Conservation (phyloP, 257 asterid species). For the Jasminum sambac region DNA sequence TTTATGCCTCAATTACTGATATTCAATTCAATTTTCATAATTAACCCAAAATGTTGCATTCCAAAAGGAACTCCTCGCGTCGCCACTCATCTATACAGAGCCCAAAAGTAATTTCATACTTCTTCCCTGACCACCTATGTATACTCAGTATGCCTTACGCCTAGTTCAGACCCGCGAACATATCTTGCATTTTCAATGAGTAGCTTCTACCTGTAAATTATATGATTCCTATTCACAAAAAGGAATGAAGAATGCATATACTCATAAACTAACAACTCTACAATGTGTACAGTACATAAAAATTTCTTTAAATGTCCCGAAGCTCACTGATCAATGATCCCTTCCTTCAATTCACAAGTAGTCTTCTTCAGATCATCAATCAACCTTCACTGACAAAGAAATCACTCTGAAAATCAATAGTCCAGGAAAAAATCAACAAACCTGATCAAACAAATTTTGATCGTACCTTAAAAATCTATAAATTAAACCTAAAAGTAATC, state of each 20-base stretch:
- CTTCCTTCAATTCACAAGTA: slow-evolving; percentile 21
- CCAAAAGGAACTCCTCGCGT: neutral
- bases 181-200: neutral
- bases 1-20: slow-evolving; percentile 22
- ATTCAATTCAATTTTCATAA: slow-evolving; percentile 5
- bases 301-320: neutral
- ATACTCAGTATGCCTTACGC: neutral
- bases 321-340: slow-evolving; percentile 33
- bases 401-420: slow-evolving; percentile 29
- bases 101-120: slow-evolving; percentile 15
- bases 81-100: neutral
- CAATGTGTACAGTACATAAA: slow-evolving; percentile 26
- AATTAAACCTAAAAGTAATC: slow-evolving; percentile 10
- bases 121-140: slow-evolving; percentile 13
- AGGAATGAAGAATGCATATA: slow-evolving; percentile 8
- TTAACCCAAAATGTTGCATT: slow-evolving; percentile 9
- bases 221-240: neutral
- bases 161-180: neutral
- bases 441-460: neutral
- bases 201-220: neutral
- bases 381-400: slow-evolving; percentile 20
- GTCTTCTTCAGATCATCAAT: slow-evolving; percentile 35
- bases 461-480: slow-evolving; percentile 2
- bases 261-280: slow-evolving; percentile 14
- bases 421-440: slow-evolving; percentile 17